phyloP scores from a whole-genome alignment of 768 basidiomycete species.

The Botryobasidium botryosum region DNA sequence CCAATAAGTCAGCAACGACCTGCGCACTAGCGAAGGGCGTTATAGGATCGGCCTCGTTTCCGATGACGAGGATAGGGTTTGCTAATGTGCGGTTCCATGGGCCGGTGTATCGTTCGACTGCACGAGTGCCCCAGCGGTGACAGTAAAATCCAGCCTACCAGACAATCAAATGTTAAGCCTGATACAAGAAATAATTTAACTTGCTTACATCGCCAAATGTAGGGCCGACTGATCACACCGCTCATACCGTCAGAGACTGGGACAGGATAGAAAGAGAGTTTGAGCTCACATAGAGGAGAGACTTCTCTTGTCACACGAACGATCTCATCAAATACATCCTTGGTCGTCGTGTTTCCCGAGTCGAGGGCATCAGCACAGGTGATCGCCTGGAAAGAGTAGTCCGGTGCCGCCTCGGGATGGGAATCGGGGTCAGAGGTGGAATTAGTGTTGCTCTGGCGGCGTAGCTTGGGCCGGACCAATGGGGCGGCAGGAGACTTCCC shows the following conservation, averaged over 20 bases:
- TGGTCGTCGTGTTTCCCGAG: background rate
- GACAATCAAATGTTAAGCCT: background rate
- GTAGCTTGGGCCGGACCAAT: too few relatives aligned
- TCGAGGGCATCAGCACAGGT: background rate
- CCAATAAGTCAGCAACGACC: constrained; percentile 7
- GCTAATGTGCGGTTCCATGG: constrained; percentile 19
- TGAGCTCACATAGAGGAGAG: background rate
- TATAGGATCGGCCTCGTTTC: constrained; percentile 16
- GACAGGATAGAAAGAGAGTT: background rate
- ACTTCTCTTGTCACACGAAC: background rate
- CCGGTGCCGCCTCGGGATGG: too few relatives aligned
- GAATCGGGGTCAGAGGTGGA: too few relatives aligned
- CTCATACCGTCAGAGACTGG: background rate
- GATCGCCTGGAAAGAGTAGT: background rate
- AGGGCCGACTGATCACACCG: background rate
- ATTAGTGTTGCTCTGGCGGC: too few relatives aligned
- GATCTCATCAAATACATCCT: background rate
- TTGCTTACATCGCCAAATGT: background rate
- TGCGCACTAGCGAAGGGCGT: constrained; percentile 12
- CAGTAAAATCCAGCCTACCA: constrained; percentile 8
- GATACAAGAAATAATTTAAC: background rate
- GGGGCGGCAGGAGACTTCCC: too few relatives aligned
- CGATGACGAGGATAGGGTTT: constrained; percentile 17
- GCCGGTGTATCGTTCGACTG: constrained; percentile 17
- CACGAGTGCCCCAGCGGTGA: constrained; percentile 16